Conservation (phyloP, 805 yeast species). For the Pichia insulana region DNA sequence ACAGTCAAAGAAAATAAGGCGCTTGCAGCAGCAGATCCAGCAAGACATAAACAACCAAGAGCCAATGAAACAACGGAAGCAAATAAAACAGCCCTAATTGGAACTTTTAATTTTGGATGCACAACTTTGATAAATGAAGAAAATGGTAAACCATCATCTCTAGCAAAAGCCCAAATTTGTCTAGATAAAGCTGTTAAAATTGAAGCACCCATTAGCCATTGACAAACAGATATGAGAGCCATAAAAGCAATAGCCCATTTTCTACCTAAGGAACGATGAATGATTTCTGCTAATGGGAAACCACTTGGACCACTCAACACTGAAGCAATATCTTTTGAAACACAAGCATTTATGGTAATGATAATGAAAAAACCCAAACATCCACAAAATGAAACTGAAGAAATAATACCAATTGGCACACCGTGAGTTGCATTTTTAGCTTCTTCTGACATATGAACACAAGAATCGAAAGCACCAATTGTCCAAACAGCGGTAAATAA, state of each 20-base stretch:
- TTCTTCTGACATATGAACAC: conserved; percentile 68
- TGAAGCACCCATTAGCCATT: conserved; percentile 59
- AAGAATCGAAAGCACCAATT: conserved; percentile 64
- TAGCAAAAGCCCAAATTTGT: conserved; percentile 67
- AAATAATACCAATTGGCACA: conserved; percentile 57
- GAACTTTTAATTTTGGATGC: conserved; percentile 47
- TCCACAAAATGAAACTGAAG: conserved; percentile 51
- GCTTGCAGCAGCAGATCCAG: conserved; percentile 50
- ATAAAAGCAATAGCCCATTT: conserved; percentile 58
- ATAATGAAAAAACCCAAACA: conserved; percentile 49
- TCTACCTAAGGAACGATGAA: conserved; percentile 53
- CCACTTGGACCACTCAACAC: conserved; percentile 42
- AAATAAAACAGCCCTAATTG: conserved; percentile 53
- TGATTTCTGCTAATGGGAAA: conserved; percentile 58
- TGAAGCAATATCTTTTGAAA: conserved; percentile 35
- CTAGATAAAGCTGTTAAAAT: conserved; percentile 56
- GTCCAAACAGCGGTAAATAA: conserved; percentile 68
- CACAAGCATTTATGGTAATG: conserved; percentile 46
- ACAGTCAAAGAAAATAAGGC: conserved; percentile 62
- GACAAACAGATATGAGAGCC: conserved; percentile 49
- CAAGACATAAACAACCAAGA: conserved; percentile 50
- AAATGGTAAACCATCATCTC: conserved; percentile 69
- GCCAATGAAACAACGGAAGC: conserved; percentile 41
- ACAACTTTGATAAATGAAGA: conserved; percentile 49
- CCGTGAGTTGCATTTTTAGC: conserved; percentile 53